These are phyloP conservation scores for Xylariaceae sp. DNA, from an alignment of 2,329 filamentous ascomycete genomes.

Conservation along the genomic window DNA sequence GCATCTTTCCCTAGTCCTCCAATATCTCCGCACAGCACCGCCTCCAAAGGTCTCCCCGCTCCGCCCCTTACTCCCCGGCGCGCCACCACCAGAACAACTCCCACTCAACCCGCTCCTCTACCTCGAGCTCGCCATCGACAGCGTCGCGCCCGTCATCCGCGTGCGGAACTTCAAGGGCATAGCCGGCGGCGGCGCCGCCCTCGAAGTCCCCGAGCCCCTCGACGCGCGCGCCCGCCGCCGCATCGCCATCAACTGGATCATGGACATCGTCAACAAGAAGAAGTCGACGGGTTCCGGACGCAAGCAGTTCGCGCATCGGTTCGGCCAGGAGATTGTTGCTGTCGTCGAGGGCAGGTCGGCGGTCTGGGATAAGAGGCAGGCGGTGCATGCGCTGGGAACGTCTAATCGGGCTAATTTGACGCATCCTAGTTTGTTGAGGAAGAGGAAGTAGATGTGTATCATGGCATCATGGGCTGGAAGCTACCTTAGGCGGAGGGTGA, in stretches of 20 bases:
- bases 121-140: slow-evolving; percentile 86
- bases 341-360: slow-evolving; percentile 81
- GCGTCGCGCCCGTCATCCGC: slow-evolving; percentile 81
- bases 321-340: slow-evolving; percentile 81
- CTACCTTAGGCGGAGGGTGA: no score
- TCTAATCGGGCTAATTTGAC: slow-evolving; percentile 69
- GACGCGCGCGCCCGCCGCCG: slow-evolving; percentile 70
- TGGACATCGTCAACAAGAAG: slow-evolving; percentile 77
- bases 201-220: slow-evolving; percentile 80
- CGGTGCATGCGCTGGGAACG: slow-evolving; percentile 77
- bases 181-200: slow-evolving; percentile 78
- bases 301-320: slow-evolving; percentile 67
- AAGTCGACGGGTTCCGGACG: slow-evolving; percentile 67
- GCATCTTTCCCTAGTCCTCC: slow-evolving; percentile 83
- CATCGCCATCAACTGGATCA: slow-evolving; percentile 81
- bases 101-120: slow-evolving; percentile 88
- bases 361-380: slow-evolving; percentile 78
- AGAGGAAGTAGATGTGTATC: slow-evolving; percentile 31
- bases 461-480: no score
- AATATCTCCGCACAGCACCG: slow-evolving; percentile 76
- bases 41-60: slow-evolving; percentile 70
- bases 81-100: slow-evolving; percentile 72
- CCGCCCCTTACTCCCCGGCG: slow-evolving; percentile 69
- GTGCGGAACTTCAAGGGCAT: slow-evolving; percentile 72
- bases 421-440: slow-evolving; percentile 28